Evolutionary conservation across 1,284 basidiomycete species (phyloP).

Genomic region (Pseudozyma thailandica): DNA sequence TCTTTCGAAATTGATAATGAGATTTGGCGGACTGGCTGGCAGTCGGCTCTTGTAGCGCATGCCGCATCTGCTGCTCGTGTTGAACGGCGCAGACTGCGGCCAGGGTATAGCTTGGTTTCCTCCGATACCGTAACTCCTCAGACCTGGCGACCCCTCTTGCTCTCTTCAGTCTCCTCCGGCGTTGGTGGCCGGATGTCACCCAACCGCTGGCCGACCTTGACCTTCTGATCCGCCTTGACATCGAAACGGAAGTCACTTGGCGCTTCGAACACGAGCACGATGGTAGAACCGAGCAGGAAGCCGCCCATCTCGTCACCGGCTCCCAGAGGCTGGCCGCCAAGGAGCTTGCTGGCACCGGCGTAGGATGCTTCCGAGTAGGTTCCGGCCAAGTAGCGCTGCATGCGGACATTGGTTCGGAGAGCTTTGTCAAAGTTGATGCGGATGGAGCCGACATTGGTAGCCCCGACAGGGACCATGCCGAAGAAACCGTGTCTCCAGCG

Average conservation of each 20-base stretch:
- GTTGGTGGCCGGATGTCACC: slow-evolving; percentile 59
- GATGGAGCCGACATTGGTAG: slow-evolving; percentile 97
- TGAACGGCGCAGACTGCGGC: slow-evolving; percentile 19
- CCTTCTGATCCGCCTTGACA: slow-evolving; percentile 83
- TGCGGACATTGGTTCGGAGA: slow-evolving; percentile 67
- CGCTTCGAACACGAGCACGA: slow-evolving; percentile 96
- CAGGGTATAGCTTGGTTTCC: slow-evolving; percentile 25
- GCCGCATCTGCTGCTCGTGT: slow-evolving; percentile 15
- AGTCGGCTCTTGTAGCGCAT: no score
- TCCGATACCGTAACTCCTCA: neutral
- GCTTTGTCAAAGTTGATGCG: slow-evolving; percentile 94
- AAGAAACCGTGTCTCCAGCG: slow-evolving; percentile 97
- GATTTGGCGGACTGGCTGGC: no score
- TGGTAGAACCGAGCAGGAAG: slow-evolving; percentile 92
- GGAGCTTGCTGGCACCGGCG: slow-evolving; percentile 69
- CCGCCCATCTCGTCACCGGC: slow-evolving; percentile 96
- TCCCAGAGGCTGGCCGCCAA: slow-evolving; percentile 87
- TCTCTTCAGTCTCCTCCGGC: slow-evolving; percentile 8
- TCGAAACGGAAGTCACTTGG: slow-evolving; percentile 84
- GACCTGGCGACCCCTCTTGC: slow-evolving; percentile 31
- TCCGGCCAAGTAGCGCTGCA: slow-evolving; percentile 71
- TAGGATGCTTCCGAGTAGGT: slow-evolving; percentile 86
- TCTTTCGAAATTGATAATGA: no score
- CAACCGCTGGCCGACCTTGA: slow-evolving; percentile 83
- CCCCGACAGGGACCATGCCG: slow-evolving; percentile 95